Percentiles rank a stretch among this genome's conserved stretches.
Conservation (phyloP, 495 filamentous ascomycete species). For the Elasticomyces elasticus region DNA sequence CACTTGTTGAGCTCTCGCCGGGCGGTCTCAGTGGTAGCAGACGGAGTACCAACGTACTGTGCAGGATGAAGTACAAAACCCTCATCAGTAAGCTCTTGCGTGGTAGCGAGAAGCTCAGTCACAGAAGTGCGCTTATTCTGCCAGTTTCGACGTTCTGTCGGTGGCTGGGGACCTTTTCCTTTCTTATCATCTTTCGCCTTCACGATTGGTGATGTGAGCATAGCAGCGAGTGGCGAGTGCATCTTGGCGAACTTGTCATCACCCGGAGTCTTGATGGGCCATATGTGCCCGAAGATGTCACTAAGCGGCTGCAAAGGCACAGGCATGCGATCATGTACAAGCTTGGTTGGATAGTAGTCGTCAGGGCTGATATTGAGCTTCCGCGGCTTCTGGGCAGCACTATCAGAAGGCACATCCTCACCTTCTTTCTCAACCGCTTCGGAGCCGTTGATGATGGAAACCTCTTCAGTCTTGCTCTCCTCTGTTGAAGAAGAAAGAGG, state of each 20-base stretch:
- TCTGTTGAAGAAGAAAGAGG: constrained; percentile 8
- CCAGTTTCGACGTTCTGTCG: constrained; percentile 49
- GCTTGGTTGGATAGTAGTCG: constrained; percentile 62
- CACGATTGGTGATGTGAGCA: constrained; percentile 61
- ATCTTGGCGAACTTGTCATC: constrained; percentile 70
- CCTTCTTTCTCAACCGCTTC: background rate
- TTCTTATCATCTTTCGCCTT: constrained; percentile 35
- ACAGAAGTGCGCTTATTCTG: constrained; percentile 64
- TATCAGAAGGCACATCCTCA: background rate
- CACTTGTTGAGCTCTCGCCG: constrained; percentile 37
- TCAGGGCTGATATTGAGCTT: constrained; percentile 29
- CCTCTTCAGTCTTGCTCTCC: constrained; percentile 1
- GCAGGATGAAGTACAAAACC: constrained; percentile 75
- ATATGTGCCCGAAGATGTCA: constrained; percentile 76
- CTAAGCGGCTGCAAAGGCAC: constrained; percentile 56
- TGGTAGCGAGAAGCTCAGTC: constrained; percentile 59
- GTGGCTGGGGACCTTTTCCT: constrained; percentile 45
- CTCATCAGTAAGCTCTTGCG: constrained; percentile 67
- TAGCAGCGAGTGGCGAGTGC: constrained; percentile 71
- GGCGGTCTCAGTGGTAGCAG: constrained; percentile 39
- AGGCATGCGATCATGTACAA: constrained; percentile 52
- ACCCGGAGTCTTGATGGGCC: constrained; percentile 78
- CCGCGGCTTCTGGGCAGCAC: constrained; percentile 1
- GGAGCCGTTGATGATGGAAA: background rate
- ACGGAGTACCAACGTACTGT: constrained; percentile 38